phyloP scores from a whole-genome alignment of 257 asterid genomes.

The Echium plantagineum region DNA sequence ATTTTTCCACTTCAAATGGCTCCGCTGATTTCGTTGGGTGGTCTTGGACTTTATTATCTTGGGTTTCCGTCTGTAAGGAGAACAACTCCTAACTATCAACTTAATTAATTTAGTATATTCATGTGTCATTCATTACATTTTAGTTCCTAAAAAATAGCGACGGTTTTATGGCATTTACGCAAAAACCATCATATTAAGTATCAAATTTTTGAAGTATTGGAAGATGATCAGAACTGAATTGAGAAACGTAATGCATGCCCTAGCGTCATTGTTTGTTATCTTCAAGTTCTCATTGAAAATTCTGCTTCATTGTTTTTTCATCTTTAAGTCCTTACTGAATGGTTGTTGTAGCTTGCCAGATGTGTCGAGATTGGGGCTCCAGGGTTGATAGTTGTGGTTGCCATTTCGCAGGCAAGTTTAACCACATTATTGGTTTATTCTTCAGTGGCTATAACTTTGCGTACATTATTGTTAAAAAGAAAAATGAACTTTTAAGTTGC shows the following conservation, averaged over 20 bases:
- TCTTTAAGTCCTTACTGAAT: background rate
- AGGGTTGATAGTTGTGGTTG: slow-evolving; percentile 33
- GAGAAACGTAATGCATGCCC: background rate
- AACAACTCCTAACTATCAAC: background rate
- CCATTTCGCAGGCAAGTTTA: slow-evolving; percentile 53
- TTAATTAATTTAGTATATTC: too few species aligned
- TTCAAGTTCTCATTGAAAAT: too few species aligned
- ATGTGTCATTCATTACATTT: too few species aligned
- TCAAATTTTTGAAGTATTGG: too few species aligned
- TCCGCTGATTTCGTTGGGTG: slow-evolving; percentile 58
- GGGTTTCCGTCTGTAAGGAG: slow-evolving; percentile 63
- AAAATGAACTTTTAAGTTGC: too few species aligned
- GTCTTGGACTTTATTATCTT: slow-evolving; percentile 61
- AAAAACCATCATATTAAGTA: background rate
- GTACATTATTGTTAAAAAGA: too few species aligned
- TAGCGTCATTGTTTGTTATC: too few species aligned
- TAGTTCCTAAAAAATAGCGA: too few species aligned
- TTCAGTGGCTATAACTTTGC: too few species aligned
- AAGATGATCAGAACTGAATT: background rate
- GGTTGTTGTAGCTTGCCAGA: slow-evolving; percentile 35
- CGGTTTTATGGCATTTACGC: too few species aligned
- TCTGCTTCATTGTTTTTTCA: background rate
- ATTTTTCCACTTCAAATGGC: slow-evolving; percentile 60
- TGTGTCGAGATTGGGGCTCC: slow-evolving; percentile 67
- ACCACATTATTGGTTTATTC: too few species aligned